Evolutionary conservation across 2,329 filamentous ascomycete genomes (phyloP), one percentile per base, ranked within the genome.

Genomic region (Neophaeococcomyces mojaviensis): DNA sequence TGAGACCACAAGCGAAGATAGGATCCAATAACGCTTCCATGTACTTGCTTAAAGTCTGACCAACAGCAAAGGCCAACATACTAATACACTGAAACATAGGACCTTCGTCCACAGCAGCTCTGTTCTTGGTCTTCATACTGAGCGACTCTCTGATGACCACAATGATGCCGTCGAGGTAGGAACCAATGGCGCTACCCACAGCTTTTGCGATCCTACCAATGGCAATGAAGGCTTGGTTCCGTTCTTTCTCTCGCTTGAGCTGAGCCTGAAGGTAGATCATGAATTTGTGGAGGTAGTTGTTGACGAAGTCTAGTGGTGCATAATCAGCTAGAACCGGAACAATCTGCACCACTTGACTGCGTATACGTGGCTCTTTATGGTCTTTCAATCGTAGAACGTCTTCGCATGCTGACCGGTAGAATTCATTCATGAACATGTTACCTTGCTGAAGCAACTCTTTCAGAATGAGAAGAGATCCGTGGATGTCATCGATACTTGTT

Each of bases 31-130:
- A 71, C 10, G 89, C 86, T 62, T 96, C 89, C 81, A 98, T 96
- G 62, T 97, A 96, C 67, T 97, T 98, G 74, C 88, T 97, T 44
- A 98, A 73, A 0, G 90, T 92, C 68, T 98, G 92, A 1, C 92
- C 92, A 24, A 97, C 92, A 2, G 92, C 92, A 37, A 94, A 84
- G 1, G 92, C 88, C 43, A 98, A 78, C 70, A 94, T 89, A 64
- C 94, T 98, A 63, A 98, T 94, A 66, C 92, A 98, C 66, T 95
- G 87, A 59, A 97, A 97, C 50, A 97, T 90, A 0, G 90, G 88
- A 2, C 74, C 76, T 61, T 82, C 79, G 41, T 81, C 76, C 40
- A 70, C 59, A 22, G 74, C 70, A 24, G 69, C 64, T 55, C 77
- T 77, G 54, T 78, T 79, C 32, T 53, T 55, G n/a, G 46, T 50